Conservation (phyloP, 2,329 filamentous ascomycete genomes). For the Aspergillus aculeatinus region DNA sequence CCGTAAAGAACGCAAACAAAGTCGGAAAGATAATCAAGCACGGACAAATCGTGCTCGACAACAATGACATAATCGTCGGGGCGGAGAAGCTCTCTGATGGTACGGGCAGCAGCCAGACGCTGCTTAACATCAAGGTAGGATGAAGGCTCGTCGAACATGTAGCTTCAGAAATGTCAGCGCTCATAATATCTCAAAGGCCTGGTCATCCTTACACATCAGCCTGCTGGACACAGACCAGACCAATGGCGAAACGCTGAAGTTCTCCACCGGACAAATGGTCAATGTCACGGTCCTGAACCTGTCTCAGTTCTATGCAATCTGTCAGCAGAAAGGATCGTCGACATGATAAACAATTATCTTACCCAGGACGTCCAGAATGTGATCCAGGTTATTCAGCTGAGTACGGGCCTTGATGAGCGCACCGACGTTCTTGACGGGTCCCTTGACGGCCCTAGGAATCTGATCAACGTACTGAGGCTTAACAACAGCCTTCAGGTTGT, state of each 20-base stretch:
- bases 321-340: constrained; percentile 15
- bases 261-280: constrained; percentile 92
- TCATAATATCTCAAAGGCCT: not conserved
- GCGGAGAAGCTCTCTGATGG: constrained; percentile 86
- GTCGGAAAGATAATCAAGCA: constrained; percentile 97
- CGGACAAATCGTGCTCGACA: constrained; percentile 98
- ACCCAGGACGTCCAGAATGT: constrained; percentile 78
- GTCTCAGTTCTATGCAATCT: constrained; percentile 66
- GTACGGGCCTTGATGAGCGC: constrained; percentile 73
- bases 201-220: constrained; percentile 70
- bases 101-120: constrained; percentile 84
- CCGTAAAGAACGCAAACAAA: constrained; percentile 98
- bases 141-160: constrained; percentile 99
- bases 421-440: constrained; percentile 74
- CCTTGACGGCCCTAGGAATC: constrained; percentile 88
- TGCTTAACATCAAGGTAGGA: constrained; percentile 99
- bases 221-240: constrained; percentile 90
- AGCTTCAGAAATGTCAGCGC: constrained; percentile 50
- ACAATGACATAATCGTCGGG: constrained; percentile 96
- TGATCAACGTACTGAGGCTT: constrained; percentile 99
- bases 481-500: constrained; percentile 94
- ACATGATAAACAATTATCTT: not conserved
- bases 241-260: constrained; percentile 96
- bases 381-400: constrained; percentile 74
- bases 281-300: constrained; percentile 91